Evolutionary conservation across 306 rosid species (phyloP), one percentile per base, ranked within the genome.

Genomic region (Cicer bijugum): DNA sequence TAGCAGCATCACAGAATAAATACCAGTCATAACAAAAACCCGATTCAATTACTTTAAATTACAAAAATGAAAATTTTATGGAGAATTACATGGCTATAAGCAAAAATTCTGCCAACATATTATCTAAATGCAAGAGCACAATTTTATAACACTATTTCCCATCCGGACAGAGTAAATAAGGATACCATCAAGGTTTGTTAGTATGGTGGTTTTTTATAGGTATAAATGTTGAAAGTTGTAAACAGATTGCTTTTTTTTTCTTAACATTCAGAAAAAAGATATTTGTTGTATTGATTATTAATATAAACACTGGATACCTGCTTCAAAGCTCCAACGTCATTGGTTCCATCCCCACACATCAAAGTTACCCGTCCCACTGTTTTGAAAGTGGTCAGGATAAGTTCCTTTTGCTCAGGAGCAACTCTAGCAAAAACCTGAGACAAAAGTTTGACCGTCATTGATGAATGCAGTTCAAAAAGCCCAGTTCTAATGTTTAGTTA

Each of bases 341-440:
- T 95, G 52, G 99, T 95, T 72, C 99, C 99, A 84, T 95, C 97
- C 43, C 99, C 99, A 82, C 99, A 95, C 99, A 95, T 95, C 86
- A 95, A 81, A 14, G 99, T 91, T 61, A 87, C 44, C 80, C 99
- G 84, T 78, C 99, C 99, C 44, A 95, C 99, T 53, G 94, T 84
- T 82, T 95, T 95, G 74, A 84, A 94, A 69, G 97, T 91, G 72
- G 99, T 95, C 96, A 95, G 72, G 80, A 95, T 95, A 71, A 95
- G 97, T 84, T 95, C 99, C 76, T 95, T 95, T 78, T 95, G 99
- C 84, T 89, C 96, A 2, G 99, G 99, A 81, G 99, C 99, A 84
- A 95, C 99, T 81, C 99, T 83, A 57, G 99, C 99, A 85, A 91
- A 95, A 69, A 95, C 99, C 98, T 93, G 86, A 73, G 57, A 75